Conservation (phyloP, 2,329 filamentous ascomycete species). For the Claviceps purpurea region DNA sequence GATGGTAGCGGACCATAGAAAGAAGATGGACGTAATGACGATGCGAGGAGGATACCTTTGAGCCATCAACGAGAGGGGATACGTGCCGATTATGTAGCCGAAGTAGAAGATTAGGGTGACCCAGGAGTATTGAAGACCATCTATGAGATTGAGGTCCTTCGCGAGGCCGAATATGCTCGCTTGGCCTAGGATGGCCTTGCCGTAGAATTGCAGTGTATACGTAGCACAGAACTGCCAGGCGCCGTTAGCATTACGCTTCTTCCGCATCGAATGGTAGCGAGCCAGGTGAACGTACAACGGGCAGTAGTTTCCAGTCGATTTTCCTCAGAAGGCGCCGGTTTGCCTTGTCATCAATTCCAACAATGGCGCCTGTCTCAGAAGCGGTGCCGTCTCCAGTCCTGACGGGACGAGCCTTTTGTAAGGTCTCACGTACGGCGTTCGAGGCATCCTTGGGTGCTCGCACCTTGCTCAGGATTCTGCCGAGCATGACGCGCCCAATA, state of each 20-base stretch:
- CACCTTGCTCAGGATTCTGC: background rate
- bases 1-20: constrained; percentile 19
- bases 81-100: constrained; percentile 18
- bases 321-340: constrained; percentile 2
- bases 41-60: constrained; percentile 16
- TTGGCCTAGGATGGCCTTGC: constrained; percentile 10
- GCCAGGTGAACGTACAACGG: constrained; percentile 8
- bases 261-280: background rate
- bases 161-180: constrained; percentile 19
- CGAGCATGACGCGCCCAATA: background rate
- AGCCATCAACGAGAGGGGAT: constrained; percentile 17
- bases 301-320: constrained; percentile 13
- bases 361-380: background rate
- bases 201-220: constrained; percentile 20
- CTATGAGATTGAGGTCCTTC: constrained; percentile 15
- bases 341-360: background rate
- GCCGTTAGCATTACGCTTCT: background rate
- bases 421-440: background rate
- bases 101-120: constrained; percentile 21
- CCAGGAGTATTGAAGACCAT: constrained; percentile 17
- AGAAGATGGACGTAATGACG: constrained; percentile 16
- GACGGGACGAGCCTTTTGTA: background rate
- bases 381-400: background rate
- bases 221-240: constrained; percentile 14
- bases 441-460: background rate